Evolutionary conservation across 306 rosid species (phyloP).

Genomic region (Trifolium fragiferum): DNA sequence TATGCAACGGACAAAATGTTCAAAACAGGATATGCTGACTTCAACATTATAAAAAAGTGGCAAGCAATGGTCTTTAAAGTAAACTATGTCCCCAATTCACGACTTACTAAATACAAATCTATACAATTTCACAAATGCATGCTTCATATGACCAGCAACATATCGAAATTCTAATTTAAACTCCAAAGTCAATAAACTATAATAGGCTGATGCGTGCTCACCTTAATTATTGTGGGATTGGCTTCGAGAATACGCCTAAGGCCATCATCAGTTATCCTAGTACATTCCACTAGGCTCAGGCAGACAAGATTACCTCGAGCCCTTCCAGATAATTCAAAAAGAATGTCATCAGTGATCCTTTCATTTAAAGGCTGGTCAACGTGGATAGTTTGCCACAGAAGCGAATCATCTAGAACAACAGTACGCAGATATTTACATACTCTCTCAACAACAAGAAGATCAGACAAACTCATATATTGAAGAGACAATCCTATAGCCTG

Average conservation of each 20-base stretch:
- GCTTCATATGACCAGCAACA: constrained; percentile 2
- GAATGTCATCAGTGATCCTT: constrained; percentile 82
- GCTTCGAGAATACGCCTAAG: constrained; percentile 75
- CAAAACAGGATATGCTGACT: constrained; percentile 1
- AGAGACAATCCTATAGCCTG: constrained; percentile 61
- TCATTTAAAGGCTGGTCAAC: constrained; percentile 84
- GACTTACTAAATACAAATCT: constrained; percentile 25
- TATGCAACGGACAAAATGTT: constrained; percentile 1
- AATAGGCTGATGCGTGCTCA: constrained; percentile 42
- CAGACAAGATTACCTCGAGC: constrained; percentile 79
- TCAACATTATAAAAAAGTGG: constrained; percentile 8
- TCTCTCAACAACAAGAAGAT: constrained; percentile 69
- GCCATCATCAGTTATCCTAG: constrained; percentile 85
- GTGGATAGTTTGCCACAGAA: constrained; percentile 76
- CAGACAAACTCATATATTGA: constrained; percentile 64
- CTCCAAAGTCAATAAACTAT: neutral
- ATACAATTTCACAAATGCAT: constrained; percentile 11
- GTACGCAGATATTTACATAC: constrained; percentile 72
- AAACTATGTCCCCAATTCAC: constrained; percentile 9
- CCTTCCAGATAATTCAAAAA: constrained; percentile 62
- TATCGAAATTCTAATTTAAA: constrained; percentile 18
- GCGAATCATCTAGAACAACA: constrained; percentile 63
- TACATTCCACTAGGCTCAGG: constrained; percentile 84
- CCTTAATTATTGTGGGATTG: constrained; percentile 78
- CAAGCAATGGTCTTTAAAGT: constrained; percentile 4